Conservation (phyloP, 2,329 filamentous ascomycete genomes). For the Escovopsis sp. region DNA sequence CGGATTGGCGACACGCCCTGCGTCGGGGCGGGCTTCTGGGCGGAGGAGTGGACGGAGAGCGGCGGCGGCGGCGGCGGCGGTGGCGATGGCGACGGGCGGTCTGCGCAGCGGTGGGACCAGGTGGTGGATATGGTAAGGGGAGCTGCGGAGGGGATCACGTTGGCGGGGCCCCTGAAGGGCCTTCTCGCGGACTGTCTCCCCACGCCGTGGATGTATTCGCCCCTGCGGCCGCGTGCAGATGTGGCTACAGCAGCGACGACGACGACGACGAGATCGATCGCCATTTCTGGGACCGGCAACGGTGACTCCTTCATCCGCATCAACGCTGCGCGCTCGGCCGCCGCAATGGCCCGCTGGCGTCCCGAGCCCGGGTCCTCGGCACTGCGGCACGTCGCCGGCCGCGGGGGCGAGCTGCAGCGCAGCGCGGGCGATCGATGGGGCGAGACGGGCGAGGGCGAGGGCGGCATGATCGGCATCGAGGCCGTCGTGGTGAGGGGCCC, state of each 20-base stretch:
- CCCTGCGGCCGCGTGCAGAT: slow-evolving; percentile 7
- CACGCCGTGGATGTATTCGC: slow-evolving; percentile 26
- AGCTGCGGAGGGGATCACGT: slow-evolving; percentile 4
- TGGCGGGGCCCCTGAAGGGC: slow-evolving; percentile 25
- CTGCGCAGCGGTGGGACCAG: slow-evolving; percentile 8
- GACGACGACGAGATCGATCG: slow-evolving; percentile 38
- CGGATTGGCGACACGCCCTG: slow-evolving; percentile 77
- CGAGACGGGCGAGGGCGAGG: slow-evolving; percentile 61
- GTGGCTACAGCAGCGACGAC: slow-evolving; percentile 19
- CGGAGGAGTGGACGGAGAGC: slow-evolving; percentile 57
- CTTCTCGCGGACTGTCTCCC: slow-evolving; percentile 47
- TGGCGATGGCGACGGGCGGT: too few relatives aligned
- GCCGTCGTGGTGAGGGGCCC: slow-evolving; percentile 30
- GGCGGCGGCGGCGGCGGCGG: slow-evolving; percentile 9
- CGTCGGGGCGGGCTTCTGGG: slow-evolving; percentile 77
- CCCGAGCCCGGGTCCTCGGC: slow-evolving; percentile 37
- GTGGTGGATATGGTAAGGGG: background rate
- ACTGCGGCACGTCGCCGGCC: slow-evolving; percentile 50
- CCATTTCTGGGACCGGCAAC: slow-evolving; percentile 68
- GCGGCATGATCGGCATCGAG: slow-evolving; percentile 75
- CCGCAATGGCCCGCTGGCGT: slow-evolving; percentile 54
- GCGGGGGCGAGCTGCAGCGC: slow-evolving; percentile 54
- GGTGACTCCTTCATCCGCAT: slow-evolving; percentile 73
- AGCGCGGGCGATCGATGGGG: slow-evolving; percentile 63
- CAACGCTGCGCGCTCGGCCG: slow-evolving; percentile 55